These are phyloP conservation scores for Craterostigma plantagineum DNA, from an alignment of 257 asterid species.

Conservation along the genomic window DNA sequence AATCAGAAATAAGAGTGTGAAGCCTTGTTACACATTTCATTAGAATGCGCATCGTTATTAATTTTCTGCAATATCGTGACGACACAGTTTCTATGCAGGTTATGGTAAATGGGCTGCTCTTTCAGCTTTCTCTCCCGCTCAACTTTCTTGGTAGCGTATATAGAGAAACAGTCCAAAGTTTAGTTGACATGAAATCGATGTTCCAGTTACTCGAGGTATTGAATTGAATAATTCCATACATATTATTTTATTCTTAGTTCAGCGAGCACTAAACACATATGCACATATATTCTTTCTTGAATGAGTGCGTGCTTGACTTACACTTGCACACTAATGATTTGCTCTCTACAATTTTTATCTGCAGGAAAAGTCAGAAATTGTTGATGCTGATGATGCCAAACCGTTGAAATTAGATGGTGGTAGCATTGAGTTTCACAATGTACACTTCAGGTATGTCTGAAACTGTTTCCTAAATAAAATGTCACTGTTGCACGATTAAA, in stretches of 20 bases:
- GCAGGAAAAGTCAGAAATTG: constrained; percentile 81
- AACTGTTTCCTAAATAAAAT: constrained; percentile 7
- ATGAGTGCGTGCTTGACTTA: no score
- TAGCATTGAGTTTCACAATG: constrained; percentile 58
- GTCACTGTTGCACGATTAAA: no score
- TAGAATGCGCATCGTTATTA: not conserved
- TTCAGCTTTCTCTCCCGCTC: constrained; percentile 94
- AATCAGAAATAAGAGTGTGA: not conserved
- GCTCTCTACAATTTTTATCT: constrained; percentile 5
- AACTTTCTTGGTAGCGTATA: constrained; percentile 92
- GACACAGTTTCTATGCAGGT: constrained; percentile 30
- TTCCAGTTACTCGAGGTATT: constrained; percentile 94
- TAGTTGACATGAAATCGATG: constrained; percentile 92
- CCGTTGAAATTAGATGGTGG: constrained; percentile 62
- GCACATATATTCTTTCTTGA: not conserved
- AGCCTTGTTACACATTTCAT: no score
- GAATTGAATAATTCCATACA: constrained; percentile 7
- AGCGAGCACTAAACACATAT: not conserved
- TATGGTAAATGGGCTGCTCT: constrained; percentile 94
- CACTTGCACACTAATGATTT: no score
- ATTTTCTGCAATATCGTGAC: not conserved
- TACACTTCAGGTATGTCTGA: constrained; percentile 70
- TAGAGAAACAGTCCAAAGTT: constrained; percentile 82
- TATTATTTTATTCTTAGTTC: constrained; percentile 3
- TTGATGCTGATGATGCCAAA: constrained; percentile 44